phyloP scores from a whole-genome alignment of 257 asterid species.

The Rehmannia glutinosa region DNA sequence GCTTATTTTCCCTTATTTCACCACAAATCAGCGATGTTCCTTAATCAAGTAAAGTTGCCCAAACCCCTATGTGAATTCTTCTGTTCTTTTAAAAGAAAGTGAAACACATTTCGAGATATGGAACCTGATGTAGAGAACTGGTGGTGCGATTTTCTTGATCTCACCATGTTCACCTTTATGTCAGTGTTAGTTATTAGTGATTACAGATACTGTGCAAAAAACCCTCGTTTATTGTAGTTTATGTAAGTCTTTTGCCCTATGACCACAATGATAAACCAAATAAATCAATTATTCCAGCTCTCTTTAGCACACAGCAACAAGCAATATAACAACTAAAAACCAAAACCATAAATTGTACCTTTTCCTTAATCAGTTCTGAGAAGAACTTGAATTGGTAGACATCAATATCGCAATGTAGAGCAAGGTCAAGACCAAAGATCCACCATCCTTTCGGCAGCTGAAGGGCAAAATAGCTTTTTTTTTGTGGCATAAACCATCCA shows the following conservation, averaged over 20 bases:
- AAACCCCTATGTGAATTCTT: no score
- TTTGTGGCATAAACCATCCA: constrained; percentile 99
- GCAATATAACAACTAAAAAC: neutral
- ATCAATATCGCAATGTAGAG: constrained; percentile 94
- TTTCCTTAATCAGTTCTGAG: constrained; percentile 71
- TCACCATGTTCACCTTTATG: no score
- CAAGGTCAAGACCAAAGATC: constrained; percentile 97
- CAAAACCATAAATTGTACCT: constrained; percentile 46
- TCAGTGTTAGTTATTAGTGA: no score
- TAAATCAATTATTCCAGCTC: neutral
- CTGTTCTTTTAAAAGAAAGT: neutral
- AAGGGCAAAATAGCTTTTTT: constrained; percentile 94
- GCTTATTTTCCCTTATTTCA: neutral
- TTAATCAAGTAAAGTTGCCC: neutral
- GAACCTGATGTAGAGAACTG: no score
- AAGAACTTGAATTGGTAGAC: constrained; percentile 93
- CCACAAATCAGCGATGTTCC: neutral
- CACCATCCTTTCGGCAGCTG: constrained; percentile 98
- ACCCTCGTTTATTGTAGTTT: no score
- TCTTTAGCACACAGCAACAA: neutral
- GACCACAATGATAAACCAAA: no score
- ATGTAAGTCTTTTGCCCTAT: no score
- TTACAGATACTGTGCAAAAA: no score
- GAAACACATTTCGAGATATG: no score
- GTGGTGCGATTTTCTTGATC: no score